Conservation (phyloP, 192 early-diverging fungal species). For the Spizellomyces sp. region DNA sequence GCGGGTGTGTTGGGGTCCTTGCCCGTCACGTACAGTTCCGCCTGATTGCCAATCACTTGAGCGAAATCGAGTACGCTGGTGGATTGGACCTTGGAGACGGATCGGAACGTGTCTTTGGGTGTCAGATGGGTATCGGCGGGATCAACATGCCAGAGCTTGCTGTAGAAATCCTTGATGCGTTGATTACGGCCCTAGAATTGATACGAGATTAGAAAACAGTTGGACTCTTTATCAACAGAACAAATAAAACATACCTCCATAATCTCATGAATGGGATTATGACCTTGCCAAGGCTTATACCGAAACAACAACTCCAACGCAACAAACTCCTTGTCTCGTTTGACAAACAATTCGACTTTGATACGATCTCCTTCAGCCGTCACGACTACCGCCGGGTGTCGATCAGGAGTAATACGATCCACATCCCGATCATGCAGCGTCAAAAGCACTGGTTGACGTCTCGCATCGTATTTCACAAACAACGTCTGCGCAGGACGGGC, state of each 20-base stretch:
- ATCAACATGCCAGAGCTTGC: slow-evolving; percentile 71
- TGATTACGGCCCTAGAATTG: slow-evolving; percentile 63
- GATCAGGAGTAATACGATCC: slow-evolving; percentile 39
- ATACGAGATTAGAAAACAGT: slow-evolving; percentile 9
- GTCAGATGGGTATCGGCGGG: slow-evolving; percentile 56
- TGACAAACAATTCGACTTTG: slow-evolving; percentile 67
- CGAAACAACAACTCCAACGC: slow-evolving; percentile 80
- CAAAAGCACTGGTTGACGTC: slow-evolving; percentile 44
- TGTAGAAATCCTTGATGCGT: slow-evolving; percentile 86
- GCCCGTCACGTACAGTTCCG: slow-evolving; percentile 46
- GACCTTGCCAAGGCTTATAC: slow-evolving; percentile 76
- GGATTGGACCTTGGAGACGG: slow-evolving; percentile 64
- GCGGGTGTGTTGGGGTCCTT: slow-evolving; percentile 32
- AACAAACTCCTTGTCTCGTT: slow-evolving; percentile 61
- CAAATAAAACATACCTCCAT: slow-evolving; percentile 51
- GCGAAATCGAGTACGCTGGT: slow-evolving; percentile 73
- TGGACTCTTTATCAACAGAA: slow-evolving; percentile 8
- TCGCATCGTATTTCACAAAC: slow-evolving; percentile 45
- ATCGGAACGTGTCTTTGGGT: slow-evolving; percentile 67
- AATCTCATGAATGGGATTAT: slow-evolving; percentile 85
- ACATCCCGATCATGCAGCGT: slow-evolving; percentile 45
- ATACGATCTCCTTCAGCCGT: slow-evolving; percentile 44
- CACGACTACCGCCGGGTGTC: slow-evolving; percentile 50
- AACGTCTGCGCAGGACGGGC: slow-evolving; percentile 50
- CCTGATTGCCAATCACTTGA: slow-evolving; percentile 75